phyloP scores from a whole-genome alignment of 2,329 filamentous ascomycete species.

The Hymenoscyphus albidus region DNA sequence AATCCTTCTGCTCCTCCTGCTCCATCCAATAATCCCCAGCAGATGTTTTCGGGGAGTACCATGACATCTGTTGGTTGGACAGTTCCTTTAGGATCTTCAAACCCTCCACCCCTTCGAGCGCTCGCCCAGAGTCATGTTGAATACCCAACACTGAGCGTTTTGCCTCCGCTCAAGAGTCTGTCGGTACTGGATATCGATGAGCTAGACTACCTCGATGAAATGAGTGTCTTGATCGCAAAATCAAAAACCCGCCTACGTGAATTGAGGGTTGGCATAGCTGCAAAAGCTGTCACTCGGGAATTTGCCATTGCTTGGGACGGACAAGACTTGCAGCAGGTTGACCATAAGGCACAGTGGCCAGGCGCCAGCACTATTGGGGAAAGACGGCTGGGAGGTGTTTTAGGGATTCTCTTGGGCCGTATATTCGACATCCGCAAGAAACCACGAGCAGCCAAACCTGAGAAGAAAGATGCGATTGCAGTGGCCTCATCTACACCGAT shows the following conservation, averaged over 20 bases:
- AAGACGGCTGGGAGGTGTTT: slow-evolving; percentile 61
- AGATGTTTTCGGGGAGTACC: slow-evolving; percentile 36
- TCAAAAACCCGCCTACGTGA: slow-evolving; percentile 65
- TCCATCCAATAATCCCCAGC: slow-evolving; percentile 25
- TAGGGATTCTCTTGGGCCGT: slow-evolving; percentile 65
- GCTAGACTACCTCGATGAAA: slow-evolving; percentile 76
- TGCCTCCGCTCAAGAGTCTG: slow-evolving; percentile 70
- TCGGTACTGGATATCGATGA: slow-evolving; percentile 80
- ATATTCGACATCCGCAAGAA: slow-evolving; percentile 55
- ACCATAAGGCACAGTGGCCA: slow-evolving; percentile 54
- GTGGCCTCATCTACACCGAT: slow-evolving; percentile 19
- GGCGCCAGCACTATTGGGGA: slow-evolving; percentile 56
- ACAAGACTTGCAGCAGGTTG: slow-evolving; percentile 58
- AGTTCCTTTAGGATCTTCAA: slow-evolving; percentile 22
- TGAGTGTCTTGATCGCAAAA: slow-evolving; percentile 70
- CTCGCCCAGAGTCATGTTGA: slow-evolving; percentile 61
- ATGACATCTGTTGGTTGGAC: slow-evolving; percentile 42
- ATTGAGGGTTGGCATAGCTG: slow-evolving; percentile 68
- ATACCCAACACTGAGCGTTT: slow-evolving; percentile 73
- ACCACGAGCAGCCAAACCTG: slow-evolving; percentile 23
- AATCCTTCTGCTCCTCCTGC: slow-evolving; percentile 25
- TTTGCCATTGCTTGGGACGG: slow-evolving; percentile 64
- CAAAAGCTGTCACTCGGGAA: slow-evolving; percentile 42
- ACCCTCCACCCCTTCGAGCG: slow-evolving; percentile 32
- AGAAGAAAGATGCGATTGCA: slow-evolving; percentile 24